Evolutionary conservation across 2,329 filamentous ascomycete genomes (phyloP).

Genomic region (Ascosphaera pollenicola): DNA sequence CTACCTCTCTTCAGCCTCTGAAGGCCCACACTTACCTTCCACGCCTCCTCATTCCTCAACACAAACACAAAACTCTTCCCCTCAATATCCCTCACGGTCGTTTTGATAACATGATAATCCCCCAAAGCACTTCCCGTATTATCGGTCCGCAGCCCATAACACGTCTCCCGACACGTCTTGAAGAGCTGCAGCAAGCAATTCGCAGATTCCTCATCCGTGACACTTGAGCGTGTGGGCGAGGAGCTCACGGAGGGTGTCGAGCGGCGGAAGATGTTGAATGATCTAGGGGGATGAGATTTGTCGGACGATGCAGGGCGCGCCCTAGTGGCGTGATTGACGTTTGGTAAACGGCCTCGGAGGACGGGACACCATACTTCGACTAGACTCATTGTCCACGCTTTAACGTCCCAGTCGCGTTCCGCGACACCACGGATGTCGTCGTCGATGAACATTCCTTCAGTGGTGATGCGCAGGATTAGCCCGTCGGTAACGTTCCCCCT

Average conservation of each 20-base stretch:
- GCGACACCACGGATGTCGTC: conserved; percentile 78
- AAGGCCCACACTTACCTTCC: conserved; percentile 39
- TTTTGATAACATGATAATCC: conserved; percentile 33
- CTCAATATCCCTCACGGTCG: conserved; percentile 35
- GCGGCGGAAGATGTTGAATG: too few relatives aligned
- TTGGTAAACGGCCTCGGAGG: conserved; percentile 17
- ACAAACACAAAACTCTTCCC: conserved; percentile 41
- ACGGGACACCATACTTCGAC: conserved; percentile 71
- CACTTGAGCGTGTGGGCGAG: conserved; percentile 27
- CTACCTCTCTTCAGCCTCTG: conserved; percentile 32
- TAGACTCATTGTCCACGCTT: conserved; percentile 88
- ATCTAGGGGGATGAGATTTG: conserved; percentile 15
- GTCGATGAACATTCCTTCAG: conserved; percentile 89
- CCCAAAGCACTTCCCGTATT: too few relatives aligned
- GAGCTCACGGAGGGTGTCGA: conserved; percentile 9
- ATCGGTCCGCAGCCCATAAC: conserved; percentile 8
- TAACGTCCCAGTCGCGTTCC: conserved; percentile 97
- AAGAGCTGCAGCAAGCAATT: conserved; percentile 40
- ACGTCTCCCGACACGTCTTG: conserved; percentile 41
- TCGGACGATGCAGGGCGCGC: conserved; percentile 10
- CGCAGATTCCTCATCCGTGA: conserved; percentile 44
- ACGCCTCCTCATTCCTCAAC: conserved; percentile 34
- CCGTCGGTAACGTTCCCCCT: conserved; percentile 74
- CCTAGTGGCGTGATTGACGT: conserved; percentile 10
- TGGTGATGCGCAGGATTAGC: conserved; percentile 74